Percentiles rank a stretch among this genome's conserved stretches.
phyloP scores from a whole-genome alignment of 2,329 filamentous ascomycete genomes.

The Nemania diffusa region DNA sequence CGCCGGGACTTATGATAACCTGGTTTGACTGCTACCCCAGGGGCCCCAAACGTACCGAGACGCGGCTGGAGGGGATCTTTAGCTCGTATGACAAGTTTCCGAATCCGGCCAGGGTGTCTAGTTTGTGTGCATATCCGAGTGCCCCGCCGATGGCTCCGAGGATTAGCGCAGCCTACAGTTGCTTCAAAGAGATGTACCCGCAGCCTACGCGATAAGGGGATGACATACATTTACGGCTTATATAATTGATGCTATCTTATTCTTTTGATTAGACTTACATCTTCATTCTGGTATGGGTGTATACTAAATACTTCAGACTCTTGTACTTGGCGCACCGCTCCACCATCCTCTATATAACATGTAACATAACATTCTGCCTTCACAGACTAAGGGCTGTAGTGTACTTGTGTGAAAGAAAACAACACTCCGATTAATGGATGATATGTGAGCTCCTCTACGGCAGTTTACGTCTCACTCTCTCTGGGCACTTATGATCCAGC shows the following conservation, averaged over 20 bases:
- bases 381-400: too few species aligned
- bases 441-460: too few species aligned
- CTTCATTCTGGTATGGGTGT: too few species aligned
- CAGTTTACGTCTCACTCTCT: too few species aligned
- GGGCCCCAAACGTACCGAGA: constrained; percentile 7
- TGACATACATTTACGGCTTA: not conserved
- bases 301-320: too few species aligned
- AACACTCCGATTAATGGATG: too few species aligned
- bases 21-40: constrained; percentile 23
- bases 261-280: not conserved
- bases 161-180: constrained; percentile 18
- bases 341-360: too few species aligned
- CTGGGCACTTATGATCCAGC: too few species aligned
- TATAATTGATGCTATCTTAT: not conserved
- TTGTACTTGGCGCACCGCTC: too few species aligned
- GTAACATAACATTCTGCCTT: too few species aligned
- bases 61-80: not conserved
- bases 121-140: constrained; percentile 14
- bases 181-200: constrained; percentile 17
- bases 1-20: constrained; percentile 9
- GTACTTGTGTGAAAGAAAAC: too few species aligned
- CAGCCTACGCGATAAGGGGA: constrained; percentile 1
- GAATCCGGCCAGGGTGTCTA: constrained; percentile 12
- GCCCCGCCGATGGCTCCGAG: constrained; percentile 12
- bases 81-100: constrained; percentile 26